Base-by-base conservation (phyloP, 208 protist genomes). In the Leptomonas seymouri region DNA sequence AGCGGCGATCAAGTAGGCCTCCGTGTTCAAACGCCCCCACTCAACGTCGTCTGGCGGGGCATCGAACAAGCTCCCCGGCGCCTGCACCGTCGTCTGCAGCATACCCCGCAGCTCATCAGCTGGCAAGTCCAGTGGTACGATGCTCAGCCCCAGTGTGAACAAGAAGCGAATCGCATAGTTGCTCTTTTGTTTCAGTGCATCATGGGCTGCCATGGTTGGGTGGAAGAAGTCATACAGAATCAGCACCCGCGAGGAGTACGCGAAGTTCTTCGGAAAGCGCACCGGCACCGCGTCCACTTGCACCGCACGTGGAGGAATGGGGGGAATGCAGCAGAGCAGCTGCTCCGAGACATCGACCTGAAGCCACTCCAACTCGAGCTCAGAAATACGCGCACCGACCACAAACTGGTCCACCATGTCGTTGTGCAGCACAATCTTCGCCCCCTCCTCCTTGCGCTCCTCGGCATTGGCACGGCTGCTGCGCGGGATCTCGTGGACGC, bases 331-430 rank as follows among this genome's bases (percentile, higher is more conserved):
- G 56, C 67, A 73, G 28, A 81, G 78, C 54, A 87, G 66, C 72
- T 84, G 82, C 62, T 76, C 60, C 28, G 81, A 84, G 2, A 91
- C 68, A 31, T 83, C 80, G 28, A 72, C 54, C 64, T 86, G 82
- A 25, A 91, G 70, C 18, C 78, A 67, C 54, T 75, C 74, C 54
- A 87, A 57, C 67, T 87, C 80, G 18, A 65, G 30, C 39, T 54
- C 53, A 3, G 72, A 79, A 15, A 91, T 67, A 50, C 74, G 77
- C 4, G 85, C 76, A 12, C 85, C 82, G 20, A 91, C 81, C 0
- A 91, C 85, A 58, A 75, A 84, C 66, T 91, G 85, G 59, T 91
- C 82, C 9, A 91, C 66, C 58, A 87, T 59, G 51, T 88, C 82
- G 56, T 87, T 87, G 80, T 87, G 76, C 51, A 62, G 31, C 18